A percentile compares a stretch with the other conserved stretches of the same genome.
Conservation (phyloP, 2,329 filamentous ascomycete genomes). For the Exophiala aquamarina region DNA sequence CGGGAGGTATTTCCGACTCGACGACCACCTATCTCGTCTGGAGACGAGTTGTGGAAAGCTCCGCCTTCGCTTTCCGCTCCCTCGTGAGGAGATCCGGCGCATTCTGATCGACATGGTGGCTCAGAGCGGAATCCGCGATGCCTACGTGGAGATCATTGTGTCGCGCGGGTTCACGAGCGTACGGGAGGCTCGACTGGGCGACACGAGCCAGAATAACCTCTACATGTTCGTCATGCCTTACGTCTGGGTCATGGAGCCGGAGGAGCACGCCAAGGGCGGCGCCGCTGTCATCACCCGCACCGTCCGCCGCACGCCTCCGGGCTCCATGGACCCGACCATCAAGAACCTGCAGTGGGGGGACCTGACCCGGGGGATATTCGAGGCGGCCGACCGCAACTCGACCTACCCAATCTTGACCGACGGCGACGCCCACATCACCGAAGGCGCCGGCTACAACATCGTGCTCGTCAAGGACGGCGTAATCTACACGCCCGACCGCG, state of each 20-base stretch:
- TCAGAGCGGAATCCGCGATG: slow-evolving; percentile 49
- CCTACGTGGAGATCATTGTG: slow-evolving; percentile 53
- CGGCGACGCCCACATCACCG: slow-evolving; percentile 51
- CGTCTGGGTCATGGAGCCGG: slow-evolving; percentile 52
- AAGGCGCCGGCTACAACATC: slow-evolving; percentile 53
- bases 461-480: slow-evolving; percentile 46
- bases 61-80: slow-evolving; percentile 44
- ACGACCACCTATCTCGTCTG: slow-evolving; percentile 50
- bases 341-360: slow-evolving; percentile 58
- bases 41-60: slow-evolving; percentile 47
- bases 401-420: slow-evolving; percentile 52
- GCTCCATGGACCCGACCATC: slow-evolving; percentile 51
- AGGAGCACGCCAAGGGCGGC: slow-evolving; percentile 42
- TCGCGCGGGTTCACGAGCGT: slow-evolving; percentile 50
- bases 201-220: slow-evolving; percentile 39
- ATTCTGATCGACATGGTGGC: slow-evolving; percentile 47
- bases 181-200: slow-evolving; percentile 35
- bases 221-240: slow-evolving; percentile 53
- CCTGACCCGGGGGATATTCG: slow-evolving; percentile 45
- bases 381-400: slow-evolving; percentile 49
- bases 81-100: slow-evolving; percentile 39
- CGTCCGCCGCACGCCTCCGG: slow-evolving; percentile 46
- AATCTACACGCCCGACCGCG: slow-evolving; percentile 48
- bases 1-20: slow-evolving; percentile 52
- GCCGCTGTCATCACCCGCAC: slow-evolving; percentile 47